Base-by-base conservation (phyloP, 202 grass and related monocot genomes). In the Carex arenaria region DNA sequence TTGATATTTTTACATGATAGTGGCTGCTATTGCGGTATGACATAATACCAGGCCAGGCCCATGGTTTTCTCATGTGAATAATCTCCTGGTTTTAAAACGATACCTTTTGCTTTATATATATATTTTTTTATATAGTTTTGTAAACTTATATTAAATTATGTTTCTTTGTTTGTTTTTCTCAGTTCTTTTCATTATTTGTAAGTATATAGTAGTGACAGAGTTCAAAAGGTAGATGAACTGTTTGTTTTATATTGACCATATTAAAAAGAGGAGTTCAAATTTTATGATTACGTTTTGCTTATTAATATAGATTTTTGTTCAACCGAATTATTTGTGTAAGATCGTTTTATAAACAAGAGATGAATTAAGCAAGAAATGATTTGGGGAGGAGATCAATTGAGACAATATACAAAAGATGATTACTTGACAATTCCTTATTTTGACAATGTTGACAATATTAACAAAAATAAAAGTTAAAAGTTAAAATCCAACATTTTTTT, bases 21-120 rank as follows among this genome's bases (percentile, higher is more conserved):
- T 57, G 52, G 51, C 17, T 59, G 28, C 1, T 77, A 77, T 77
- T 77, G 73, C 73, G 73, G 52, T 57, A 17, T 77, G 73, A 77
- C 72, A 76, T 76, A 55, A 15, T 56, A 56, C 30, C 34, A 53
- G 52, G 51, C 28, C 51, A 34, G 52, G 72, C 72, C 72, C 72
- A 77, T 77, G 7, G 42, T 72, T 45, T 45, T 45, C 7, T 45
- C 42, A 45, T 9, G 1, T 45, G 42, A 7, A 45, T 45, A 45
- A 45, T 45, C 42, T 8, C 8, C 7, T 9, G 42, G 1, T 45
- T 45, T 45, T 45, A 45, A 43, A 15, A 49, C 38, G 26, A 13
- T 51, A 12, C 11, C 38, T 51, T 72, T 51, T 26, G 19, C 69
- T 22, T 20, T 45, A 26, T 26, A 26, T 26, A 26, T 20, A n/a